Conservation (phyloP, 2,329 filamentous ascomycete species). For the Calonectria pauciramosa region DNA sequence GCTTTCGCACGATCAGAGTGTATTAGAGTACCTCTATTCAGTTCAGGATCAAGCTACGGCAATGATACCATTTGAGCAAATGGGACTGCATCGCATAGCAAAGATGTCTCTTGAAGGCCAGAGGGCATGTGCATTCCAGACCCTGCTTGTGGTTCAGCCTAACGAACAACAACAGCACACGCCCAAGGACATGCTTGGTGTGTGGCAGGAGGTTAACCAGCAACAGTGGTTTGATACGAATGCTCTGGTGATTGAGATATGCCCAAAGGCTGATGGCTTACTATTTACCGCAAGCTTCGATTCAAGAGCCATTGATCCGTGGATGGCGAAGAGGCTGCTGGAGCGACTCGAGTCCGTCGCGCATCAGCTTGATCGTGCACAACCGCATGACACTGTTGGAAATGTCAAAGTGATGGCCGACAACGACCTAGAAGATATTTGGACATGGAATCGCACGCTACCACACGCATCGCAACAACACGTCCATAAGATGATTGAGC, state of each 20-base stretch:
- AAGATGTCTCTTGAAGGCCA: neutral
- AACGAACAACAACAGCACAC: neutral
- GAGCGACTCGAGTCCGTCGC: slow-evolving; percentile 4
- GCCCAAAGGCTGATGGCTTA: neutral
- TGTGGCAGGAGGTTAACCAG: slow-evolving; percentile 6
- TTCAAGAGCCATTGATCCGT: slow-evolving; percentile 4
- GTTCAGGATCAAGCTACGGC: slow-evolving; percentile 32
- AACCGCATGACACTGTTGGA: neutral
- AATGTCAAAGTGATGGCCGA: neutral
- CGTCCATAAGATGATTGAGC: slow-evolving; percentile 32
- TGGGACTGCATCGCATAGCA: slow-evolving; percentile 3
- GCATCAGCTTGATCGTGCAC: neutral
- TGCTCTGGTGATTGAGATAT: slow-evolving; percentile 8
- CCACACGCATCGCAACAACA: slow-evolving; percentile 34
- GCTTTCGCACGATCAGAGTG: slow-evolving; percentile 42
- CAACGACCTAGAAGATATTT: slow-evolving; percentile 32
- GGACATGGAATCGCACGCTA: slow-evolving; percentile 24
- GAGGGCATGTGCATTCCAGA: neutral
- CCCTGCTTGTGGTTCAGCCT: slow-evolving; percentile 5
- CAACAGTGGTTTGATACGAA: slow-evolving; percentile 16
- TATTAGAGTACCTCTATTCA: slow-evolving; percentile 58
- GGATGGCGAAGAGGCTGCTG: neutral
- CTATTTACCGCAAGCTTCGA: slow-evolving; percentile 13
- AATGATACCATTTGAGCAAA: slow-evolving; percentile 32
- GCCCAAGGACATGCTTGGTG: neutral